Conservation (phyloP, 139 green algal genomes). For the Asterochloris erici region DNA sequence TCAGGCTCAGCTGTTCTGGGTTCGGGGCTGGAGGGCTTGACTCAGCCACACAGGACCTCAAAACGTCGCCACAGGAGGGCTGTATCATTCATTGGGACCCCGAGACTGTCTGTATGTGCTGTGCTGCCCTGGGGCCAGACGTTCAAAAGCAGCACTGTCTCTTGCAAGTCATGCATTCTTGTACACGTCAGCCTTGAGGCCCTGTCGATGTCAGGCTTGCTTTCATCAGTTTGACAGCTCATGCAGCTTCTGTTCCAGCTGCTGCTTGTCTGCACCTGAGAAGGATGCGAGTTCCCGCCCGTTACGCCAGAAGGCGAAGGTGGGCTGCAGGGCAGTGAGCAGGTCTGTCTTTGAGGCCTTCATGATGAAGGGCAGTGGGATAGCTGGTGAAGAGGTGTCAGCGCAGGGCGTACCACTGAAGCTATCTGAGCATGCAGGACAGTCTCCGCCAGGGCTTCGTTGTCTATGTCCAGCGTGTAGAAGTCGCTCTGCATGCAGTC, state of each 20-base stretch:
- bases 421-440: constrained; percentile 21
- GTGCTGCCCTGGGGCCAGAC: no score
- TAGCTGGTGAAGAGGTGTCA: background rate
- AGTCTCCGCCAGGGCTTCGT: constrained; percentile 20
- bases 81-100: no score
- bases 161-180: no score
- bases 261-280: constrained; percentile 47
- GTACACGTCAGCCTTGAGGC: no score
- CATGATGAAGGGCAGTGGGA: background rate
- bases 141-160: no score
- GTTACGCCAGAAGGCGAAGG: constrained; percentile 43
- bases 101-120: no score
- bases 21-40: no score
- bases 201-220: background rate
- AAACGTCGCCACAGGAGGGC: no score
- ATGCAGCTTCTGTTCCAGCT: constrained; percentile 37
- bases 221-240: constrained; percentile 25
- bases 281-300: constrained; percentile 39
- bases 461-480: constrained; percentile 74
- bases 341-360: background rate
- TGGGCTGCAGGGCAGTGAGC: constrained; percentile 35
- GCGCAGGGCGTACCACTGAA: constrained; percentile 7
- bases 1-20: no score
- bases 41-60: no score
- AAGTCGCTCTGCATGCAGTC: constrained; percentile 42